These are phyloP conservation scores for Digitaria exilis DNA, from an alignment of 202 grass and related monocot genomes.

Conservation along the genomic window DNA sequence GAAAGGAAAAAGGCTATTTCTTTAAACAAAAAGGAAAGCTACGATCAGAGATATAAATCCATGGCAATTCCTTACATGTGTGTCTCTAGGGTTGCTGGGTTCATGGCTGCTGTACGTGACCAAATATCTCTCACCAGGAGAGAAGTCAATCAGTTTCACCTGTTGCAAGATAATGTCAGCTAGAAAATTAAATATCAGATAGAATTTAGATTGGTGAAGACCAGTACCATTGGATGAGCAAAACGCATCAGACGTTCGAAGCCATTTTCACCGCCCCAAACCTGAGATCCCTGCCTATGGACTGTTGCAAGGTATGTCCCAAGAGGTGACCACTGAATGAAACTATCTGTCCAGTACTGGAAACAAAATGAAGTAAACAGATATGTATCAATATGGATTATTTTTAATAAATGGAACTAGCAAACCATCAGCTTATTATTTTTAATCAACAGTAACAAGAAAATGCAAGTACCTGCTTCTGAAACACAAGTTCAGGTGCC, in stretches of 20 bases:
- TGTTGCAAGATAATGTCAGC: constrained; percentile 51
- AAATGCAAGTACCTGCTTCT: constrained; percentile 68
- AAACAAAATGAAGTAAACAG: constrained; percentile 8
- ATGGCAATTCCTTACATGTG: constrained; percentile 61
- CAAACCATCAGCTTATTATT: neutral
- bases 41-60: constrained; percentile 1
- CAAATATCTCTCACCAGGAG: constrained; percentile 83
- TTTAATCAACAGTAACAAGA: neutral
- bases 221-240: constrained; percentile 68
- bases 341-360: constrained; percentile 94
- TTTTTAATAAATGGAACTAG: constrained; percentile 4
- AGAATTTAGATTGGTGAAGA: neutral
- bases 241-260: constrained; percentile 80
- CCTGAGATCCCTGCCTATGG: constrained; percentile 80
- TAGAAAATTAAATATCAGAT: neutral
- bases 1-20: neutral
- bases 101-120: constrained; percentile 90
- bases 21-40: neutral
- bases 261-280: constrained; percentile 81
- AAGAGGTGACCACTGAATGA: constrained; percentile 89
- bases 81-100: constrained; percentile 87
- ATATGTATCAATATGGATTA: constrained; percentile 1
- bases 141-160: constrained; percentile 95
- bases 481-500: constrained; percentile 82
- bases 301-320: constrained; percentile 93